Evolutionary conservation across 1,284 basidiomycete genomes (phyloP).

Genomic region (Pseudozyma sp.): DNA sequence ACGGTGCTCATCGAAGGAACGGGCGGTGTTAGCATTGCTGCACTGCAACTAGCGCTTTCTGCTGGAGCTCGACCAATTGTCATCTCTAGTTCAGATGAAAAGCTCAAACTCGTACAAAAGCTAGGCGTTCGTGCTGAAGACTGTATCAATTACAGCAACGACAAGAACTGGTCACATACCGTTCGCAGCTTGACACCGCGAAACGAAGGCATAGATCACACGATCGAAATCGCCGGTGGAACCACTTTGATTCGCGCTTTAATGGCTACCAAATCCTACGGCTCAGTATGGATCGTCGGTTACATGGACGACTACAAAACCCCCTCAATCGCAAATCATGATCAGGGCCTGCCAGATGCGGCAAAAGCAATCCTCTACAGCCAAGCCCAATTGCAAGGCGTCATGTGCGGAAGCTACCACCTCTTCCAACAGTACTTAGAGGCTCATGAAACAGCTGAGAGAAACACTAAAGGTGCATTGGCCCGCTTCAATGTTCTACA

Average conservation of each 20-base stretch:
- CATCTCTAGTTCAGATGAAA: constrained; percentile 37
- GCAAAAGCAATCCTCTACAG: constrained; percentile 40
- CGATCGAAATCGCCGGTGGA: constrained; percentile 49
- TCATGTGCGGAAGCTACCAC: constrained; percentile 45
- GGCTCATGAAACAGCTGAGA: constrained; percentile 24
- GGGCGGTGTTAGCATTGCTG: constrained; percentile 42
- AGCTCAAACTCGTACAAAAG: constrained; percentile 26
- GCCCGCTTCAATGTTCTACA: constrained; percentile 20
- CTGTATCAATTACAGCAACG: constrained; percentile 43
- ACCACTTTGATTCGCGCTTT: constrained; percentile 29
- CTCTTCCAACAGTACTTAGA: constrained; percentile 40
- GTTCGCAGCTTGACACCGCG: constrained; percentile 25
- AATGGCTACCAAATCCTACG: constrained; percentile 29
- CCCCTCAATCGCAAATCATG: not conserved
- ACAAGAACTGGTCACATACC: constrained; percentile 25
- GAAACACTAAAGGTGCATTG: not conserved
- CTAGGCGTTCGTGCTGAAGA: constrained; percentile 25
- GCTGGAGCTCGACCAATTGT: constrained; percentile 45
- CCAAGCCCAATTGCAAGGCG: constrained; percentile 38
- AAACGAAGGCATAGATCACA: constrained; percentile 35
- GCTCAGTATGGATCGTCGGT: constrained; percentile 40
- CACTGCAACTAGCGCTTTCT: constrained; percentile 35
- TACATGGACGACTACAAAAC: constrained; percentile 52
- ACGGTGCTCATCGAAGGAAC: constrained; percentile 41
- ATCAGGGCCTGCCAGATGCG: constrained; percentile 16